These are phyloP conservation scores for Clarireedia paspali DNA, from an alignment of 2,329 filamentous ascomycete species.

Conservation along the genomic window DNA sequence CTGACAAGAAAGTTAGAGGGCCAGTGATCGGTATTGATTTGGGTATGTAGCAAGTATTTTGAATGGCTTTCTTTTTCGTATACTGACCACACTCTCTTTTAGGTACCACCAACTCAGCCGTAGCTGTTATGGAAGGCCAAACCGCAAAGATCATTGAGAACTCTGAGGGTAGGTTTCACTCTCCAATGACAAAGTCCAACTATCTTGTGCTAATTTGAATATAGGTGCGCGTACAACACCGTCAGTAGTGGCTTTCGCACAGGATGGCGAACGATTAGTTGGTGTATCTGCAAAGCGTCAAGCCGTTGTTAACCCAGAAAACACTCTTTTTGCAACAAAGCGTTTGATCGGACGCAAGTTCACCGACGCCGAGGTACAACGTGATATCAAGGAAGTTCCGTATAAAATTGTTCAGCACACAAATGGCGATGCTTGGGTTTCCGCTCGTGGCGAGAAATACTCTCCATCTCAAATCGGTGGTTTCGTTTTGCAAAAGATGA, in stretches of 20 bases:
- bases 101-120: conserved; percentile 94
- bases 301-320: conserved; percentile 96
- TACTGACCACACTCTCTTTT: conserved; percentile 16
- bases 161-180: conserved; percentile 62
- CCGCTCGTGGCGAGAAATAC: conserved; percentile 90
- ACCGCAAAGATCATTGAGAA: conserved; percentile 94
- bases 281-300: conserved; percentile 97
- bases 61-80: conserved; percentile 4
- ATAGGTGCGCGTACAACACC: conserved; percentile 85
- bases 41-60: conserved; percentile 47
- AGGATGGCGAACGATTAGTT: conserved; percentile 92
- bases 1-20: conserved; percentile 80
- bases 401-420: conserved; percentile 98
- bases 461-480: conserved; percentile 97
- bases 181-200: neutral
- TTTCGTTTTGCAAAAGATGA: conserved; percentile 97
- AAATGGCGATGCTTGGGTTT: conserved; percentile 95
- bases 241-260: conserved; percentile 90
- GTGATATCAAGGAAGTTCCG: conserved; percentile 93
- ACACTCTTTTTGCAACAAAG: conserved; percentile 97
- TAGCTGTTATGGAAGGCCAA: conserved; percentile 97
- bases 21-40: conserved; percentile 97
- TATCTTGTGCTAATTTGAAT: conserved; percentile 8
- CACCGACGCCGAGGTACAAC: conserved; percentile 86
- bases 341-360: conserved; percentile 98